Percentiles rank a stretch among this genome's conserved stretches.
These are phyloP conservation scores for Arachis monticola DNA, from an alignment of 331 rosid genomes.

Conservation along the genomic window DNA sequence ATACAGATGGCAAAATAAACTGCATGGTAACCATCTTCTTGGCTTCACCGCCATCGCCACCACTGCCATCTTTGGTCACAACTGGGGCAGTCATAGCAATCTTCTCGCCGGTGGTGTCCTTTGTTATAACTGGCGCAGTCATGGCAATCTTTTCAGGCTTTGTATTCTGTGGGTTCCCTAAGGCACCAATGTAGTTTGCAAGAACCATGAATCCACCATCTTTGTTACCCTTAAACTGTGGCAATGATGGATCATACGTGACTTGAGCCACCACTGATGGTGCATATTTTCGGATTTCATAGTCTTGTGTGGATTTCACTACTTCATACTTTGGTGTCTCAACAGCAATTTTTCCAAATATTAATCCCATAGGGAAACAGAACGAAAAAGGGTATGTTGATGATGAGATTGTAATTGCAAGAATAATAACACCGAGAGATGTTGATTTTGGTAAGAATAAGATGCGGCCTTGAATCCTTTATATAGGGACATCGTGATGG, in stretches of 20 bases:
- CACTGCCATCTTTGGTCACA: conserved; percentile 49
- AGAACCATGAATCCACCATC: conserved; percentile 80
- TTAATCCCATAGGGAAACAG: conserved; percentile 63
- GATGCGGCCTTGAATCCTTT: not conserved
- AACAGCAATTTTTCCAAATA: conserved; percentile 71
- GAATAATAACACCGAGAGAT: not conserved
- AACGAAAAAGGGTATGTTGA: not conserved
- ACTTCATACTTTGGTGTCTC: conserved; percentile 67
- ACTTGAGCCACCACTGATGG: conserved; percentile 75
- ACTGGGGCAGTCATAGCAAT: conserved; percentile 89
- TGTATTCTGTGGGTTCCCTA: conserved; percentile 72
- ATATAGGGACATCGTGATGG: conserved; percentile 31
- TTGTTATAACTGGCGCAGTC: conserved; percentile 89
- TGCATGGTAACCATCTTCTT: conserved; percentile 69
- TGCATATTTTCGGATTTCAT: conserved; percentile 70
- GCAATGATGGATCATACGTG: conserved; percentile 68
- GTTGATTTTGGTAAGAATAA: not conserved
- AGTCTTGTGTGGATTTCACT: conserved; percentile 54
- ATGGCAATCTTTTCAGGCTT: conserved; percentile 83
- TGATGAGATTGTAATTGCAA: not conserved
- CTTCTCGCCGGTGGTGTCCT: conserved; percentile 47
- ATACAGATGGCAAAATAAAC: conserved; percentile 67
- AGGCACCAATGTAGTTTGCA: conserved; percentile 86
- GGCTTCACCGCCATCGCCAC: conserved; percentile 33
- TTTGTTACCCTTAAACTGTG: conserved; percentile 65